These are phyloP conservation scores for Aspergillus japonicus DNA, from an alignment of 2,329 filamentous ascomycete genomes.

Conservation along the genomic window DNA sequence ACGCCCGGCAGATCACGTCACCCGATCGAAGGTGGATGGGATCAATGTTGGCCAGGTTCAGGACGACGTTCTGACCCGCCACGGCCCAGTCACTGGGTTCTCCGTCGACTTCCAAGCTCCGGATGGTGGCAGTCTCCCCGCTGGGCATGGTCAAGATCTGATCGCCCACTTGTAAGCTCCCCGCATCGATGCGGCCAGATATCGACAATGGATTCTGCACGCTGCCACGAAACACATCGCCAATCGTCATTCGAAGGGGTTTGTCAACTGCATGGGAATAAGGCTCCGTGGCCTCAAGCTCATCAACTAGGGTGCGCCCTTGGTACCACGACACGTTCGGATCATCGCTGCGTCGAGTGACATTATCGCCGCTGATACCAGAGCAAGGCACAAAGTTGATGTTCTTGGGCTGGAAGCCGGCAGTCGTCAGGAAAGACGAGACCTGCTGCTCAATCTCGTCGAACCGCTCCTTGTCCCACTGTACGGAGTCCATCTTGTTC, in stretches of 20 bases:
- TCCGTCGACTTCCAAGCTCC: constrained; percentile 74
- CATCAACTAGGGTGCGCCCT: constrained; percentile 75
- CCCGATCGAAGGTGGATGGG: constrained; percentile 76
- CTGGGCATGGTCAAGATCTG: constrained; percentile 75
- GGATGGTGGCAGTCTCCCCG: constrained; percentile 76
- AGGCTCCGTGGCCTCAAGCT: constrained; percentile 79
- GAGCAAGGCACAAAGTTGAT: constrained; percentile 87
- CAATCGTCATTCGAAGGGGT: constrained; percentile 81
- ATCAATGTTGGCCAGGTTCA: constrained; percentile 86
- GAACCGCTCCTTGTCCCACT: constrained; percentile 80
- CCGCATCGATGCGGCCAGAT: constrained; percentile 80
- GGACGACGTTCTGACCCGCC: constrained; percentile 80
- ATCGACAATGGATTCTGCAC: constrained; percentile 80
- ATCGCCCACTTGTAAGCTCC: constrained; percentile 82
- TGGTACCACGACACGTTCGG: constrained; percentile 71
- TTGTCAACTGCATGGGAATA: constrained; percentile 69
- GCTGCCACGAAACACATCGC: constrained; percentile 79
- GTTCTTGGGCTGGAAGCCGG: constrained; percentile 78
- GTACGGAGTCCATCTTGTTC: constrained; percentile 89
- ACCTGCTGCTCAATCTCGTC: constrained; percentile 83
- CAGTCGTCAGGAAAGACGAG: constrained; percentile 74
- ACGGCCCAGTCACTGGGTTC: constrained; percentile 82
- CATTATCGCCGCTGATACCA: constrained; percentile 84
- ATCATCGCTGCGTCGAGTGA: constrained; percentile 54
- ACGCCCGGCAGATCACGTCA: constrained; percentile 77